Conservation (phyloP, 371 early-diverging fungal species). For the Mortierella sp. region DNA sequence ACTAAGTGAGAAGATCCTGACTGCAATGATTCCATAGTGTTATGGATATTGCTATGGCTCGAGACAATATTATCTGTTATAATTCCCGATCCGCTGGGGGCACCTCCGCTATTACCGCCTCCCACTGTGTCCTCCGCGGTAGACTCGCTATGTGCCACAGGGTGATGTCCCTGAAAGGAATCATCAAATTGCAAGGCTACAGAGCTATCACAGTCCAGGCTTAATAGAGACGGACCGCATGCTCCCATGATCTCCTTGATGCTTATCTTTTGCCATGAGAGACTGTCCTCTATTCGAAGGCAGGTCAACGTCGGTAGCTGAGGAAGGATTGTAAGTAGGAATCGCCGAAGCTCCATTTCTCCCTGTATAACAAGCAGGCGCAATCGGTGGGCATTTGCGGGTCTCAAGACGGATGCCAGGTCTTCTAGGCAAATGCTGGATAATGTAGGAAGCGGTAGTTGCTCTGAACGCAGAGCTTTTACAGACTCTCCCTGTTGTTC, state of each 20-base stretch:
- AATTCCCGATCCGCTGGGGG: background rate
- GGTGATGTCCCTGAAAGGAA: background rate
- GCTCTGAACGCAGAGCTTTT: background rate
- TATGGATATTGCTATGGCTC: background rate
- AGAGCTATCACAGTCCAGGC: slow-evolving; percentile 19
- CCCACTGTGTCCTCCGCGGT: background rate
- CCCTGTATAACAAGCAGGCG: slow-evolving; percentile 8
- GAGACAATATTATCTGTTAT: background rate
- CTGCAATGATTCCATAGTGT: too few relatives aligned
- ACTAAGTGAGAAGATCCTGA: background rate
- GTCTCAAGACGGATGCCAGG: background rate
- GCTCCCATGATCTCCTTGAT: slow-evolving; percentile 8
- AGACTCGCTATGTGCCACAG: background rate
- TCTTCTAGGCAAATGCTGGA: slow-evolving; percentile 8
- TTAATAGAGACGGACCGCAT: slow-evolving; percentile 5
- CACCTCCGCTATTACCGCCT: background rate
- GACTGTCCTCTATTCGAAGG: slow-evolving; percentile 9
- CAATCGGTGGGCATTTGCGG: background rate
- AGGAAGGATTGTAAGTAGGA: slow-evolving; percentile 2
- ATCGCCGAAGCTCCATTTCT: slow-evolving; percentile 4
- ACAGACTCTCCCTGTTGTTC: background rate
- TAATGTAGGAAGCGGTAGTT: background rate
- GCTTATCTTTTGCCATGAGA: slow-evolving; percentile 13
- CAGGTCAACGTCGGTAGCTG: slow-evolving; percentile 14
- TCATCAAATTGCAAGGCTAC: slow-evolving; percentile 1